A percentile compares a stretch with the other conserved stretches of the same genome.
phyloP scores from a whole-genome alignment of 805 yeast genomes.

The Lachancea mirantina region DNA sequence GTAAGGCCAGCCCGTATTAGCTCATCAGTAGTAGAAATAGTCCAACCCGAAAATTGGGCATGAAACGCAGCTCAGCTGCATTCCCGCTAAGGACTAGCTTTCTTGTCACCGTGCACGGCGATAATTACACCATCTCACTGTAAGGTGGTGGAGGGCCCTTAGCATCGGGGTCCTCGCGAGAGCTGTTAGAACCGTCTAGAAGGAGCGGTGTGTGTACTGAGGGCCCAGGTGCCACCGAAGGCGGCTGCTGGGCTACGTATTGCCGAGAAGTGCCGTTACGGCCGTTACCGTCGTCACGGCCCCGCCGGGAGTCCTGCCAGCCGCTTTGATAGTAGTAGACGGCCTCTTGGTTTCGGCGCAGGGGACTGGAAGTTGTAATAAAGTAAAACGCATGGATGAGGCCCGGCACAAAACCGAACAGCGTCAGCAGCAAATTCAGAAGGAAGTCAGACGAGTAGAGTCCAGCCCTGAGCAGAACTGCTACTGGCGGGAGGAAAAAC shows the following conservation, averaged over 20 bases:
- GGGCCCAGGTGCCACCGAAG: conserved; percentile 1
- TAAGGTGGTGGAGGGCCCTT: conserved; percentile 16
- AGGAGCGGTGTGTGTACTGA: conserved; percentile 5
- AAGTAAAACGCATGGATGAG: conserved; percentile 54
- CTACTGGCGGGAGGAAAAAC: conserved; percentile 65
- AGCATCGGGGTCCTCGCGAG: conserved; percentile 1
- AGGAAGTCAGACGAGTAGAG: conserved; percentile 47
- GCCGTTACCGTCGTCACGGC: conserved; percentile 2
- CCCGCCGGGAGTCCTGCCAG: conserved; percentile 26
- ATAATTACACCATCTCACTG: conserved; percentile 6
- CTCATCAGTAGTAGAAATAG: too few relatives aligned
- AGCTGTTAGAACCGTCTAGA: background rate
- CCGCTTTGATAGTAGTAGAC: conserved; percentile 28
- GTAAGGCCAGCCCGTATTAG: too few relatives aligned
- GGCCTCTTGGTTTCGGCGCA: conserved; percentile 20
- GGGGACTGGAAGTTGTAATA: conserved; percentile 32
- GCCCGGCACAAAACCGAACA: conserved; percentile 74
- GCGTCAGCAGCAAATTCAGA: conserved; percentile 57
- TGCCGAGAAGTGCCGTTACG: background rate
- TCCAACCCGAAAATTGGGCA: too few relatives aligned
- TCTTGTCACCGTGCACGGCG: too few relatives aligned
- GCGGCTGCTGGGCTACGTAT: conserved; percentile 5
- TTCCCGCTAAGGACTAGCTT: too few relatives aligned
- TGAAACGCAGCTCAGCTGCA: too few relatives aligned
- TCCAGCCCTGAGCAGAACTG: conserved; percentile 63